phyloP scores from a whole-genome alignment of 495 filamentous ascomycete genomes.

The Parathielavia hyrcaniae region DNA sequence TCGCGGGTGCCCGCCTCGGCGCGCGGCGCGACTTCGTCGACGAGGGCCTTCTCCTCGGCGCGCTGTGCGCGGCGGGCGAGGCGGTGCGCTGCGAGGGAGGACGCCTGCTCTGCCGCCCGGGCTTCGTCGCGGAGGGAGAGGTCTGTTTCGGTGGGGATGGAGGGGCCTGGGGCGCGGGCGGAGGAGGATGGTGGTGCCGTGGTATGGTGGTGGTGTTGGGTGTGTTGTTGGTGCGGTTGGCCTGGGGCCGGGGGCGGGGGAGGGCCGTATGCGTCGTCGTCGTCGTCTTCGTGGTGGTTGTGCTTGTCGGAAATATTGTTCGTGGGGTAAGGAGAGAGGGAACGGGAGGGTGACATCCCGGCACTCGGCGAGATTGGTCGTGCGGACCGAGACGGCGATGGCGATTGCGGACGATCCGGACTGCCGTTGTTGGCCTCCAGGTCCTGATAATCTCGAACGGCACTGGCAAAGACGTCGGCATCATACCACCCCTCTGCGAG shows the following conservation, averaged over 20 bases:
- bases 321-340: not conserved
- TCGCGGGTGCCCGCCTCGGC: slow-evolving; percentile 82
- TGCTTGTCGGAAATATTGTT: too few relatives aligned
- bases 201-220: not conserved
- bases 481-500: slow-evolving; percentile 93
- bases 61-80: slow-evolving; percentile 57
- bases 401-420: not conserved
- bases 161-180: slow-evolving; percentile 51
- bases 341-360: not conserved
- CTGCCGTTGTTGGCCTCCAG: not conserved
- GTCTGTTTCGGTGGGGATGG: slow-evolving; percentile 71
- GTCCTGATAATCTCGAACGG: not conserved
- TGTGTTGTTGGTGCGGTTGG: not conserved
- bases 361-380: not conserved
- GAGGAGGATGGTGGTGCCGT: not conserved
- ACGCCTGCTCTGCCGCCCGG: slow-evolving; percentile 47
- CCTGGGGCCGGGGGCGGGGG: slow-evolving; percentile 45
- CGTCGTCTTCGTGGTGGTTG: slow-evolving; percentile 52
- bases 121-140: slow-evolving; percentile 54
- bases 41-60: slow-evolving; percentile 50
- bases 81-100: slow-evolving; percentile 50
- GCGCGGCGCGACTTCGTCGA: slow-evolving; percentile 77
- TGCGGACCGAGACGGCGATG: not conserved
- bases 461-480: slow-evolving; percentile 51
- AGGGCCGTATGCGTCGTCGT: slow-evolving; percentile 64